These are phyloP conservation scores for Paramecium caudatum DNA, from an alignment of 73 alveolate genomes.

Conservation along the genomic window DNA sequence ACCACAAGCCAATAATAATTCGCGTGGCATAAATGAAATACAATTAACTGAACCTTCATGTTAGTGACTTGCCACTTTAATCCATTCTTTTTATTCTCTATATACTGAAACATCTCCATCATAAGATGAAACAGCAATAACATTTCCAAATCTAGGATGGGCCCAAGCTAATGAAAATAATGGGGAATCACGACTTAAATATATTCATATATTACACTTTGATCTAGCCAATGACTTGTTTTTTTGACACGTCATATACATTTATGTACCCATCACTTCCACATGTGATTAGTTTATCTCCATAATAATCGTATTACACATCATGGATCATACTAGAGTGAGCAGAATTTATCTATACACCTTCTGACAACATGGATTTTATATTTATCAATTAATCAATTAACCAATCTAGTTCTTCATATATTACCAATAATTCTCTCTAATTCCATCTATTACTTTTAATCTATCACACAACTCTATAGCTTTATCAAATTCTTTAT, in stretches of 20 bases:
- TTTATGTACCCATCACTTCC: conserved; percentile 77
- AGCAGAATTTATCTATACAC: conserved; percentile 1
- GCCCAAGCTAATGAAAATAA: conserved; percentile 84
- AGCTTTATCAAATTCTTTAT: conserved; percentile 46
- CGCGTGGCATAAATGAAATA: conserved; percentile 23
- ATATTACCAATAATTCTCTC: conserved; percentile 70
- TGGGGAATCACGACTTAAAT: conserved; percentile 65
- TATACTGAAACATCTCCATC: conserved; percentile 78
- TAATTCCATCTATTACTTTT: conserved; percentile 47
- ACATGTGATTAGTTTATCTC: conserved; percentile 81
- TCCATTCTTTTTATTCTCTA: conserved; percentile 53
- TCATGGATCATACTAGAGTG: conserved; percentile 77
- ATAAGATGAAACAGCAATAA: conserved; percentile 80
- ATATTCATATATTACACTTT: background rate
- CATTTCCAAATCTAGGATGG: conserved; percentile 85
- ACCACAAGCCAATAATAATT: conserved; percentile 57
- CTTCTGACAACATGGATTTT: conserved; percentile 18
- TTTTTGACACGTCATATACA: conserved; percentile 73
- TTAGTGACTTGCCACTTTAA: conserved; percentile 4
- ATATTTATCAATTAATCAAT: conserved; percentile 3
- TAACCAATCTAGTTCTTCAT: background rate
- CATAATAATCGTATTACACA: conserved; percentile 81
- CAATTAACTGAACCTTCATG: conserved; percentile 40
- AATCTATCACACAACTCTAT: background rate
- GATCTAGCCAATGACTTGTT: background rate